Evolutionary conservation across 148 eudicot species (phyloP).

Genomic region (Rheum nobile): DNA sequence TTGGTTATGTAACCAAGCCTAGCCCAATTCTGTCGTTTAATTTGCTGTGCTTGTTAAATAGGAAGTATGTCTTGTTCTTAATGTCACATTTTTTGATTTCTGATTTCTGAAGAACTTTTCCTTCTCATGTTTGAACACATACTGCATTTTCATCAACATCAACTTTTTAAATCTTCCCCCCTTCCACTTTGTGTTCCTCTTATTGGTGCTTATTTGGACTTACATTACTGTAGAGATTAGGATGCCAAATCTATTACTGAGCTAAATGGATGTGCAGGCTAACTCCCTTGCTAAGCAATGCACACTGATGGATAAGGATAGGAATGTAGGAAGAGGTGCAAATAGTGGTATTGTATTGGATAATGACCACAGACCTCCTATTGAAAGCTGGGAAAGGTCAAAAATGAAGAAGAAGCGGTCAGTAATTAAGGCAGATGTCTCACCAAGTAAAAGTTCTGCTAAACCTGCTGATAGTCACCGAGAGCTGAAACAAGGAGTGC

Average conservation of each 20-base stretch:
- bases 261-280: conserved; percentile 30
- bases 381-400: conserved; percentile 59
- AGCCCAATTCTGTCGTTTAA: background rate
- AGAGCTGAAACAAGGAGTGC: conserved; percentile 47
- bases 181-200: background rate
- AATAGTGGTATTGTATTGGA: conserved; percentile 24
- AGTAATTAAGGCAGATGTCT: conserved; percentile 45
- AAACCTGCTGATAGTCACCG: conserved; percentile 38
- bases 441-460: conserved; percentile 23
- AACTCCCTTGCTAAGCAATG: conserved; percentile 36
- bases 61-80: background rate
- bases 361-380: conserved; percentile 38
- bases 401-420: conserved; percentile 65
- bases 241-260: conserved; percentile 7
- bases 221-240: background rate
- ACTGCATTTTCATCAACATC: background rate
- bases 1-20: background rate
- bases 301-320: conserved; percentile 36
- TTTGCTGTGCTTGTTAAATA: background rate
- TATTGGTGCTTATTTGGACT: background rate
- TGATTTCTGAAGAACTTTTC: background rate
- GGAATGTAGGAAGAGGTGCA: conserved; percentile 32
- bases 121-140: background rate
- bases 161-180: background rate
- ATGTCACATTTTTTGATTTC: background rate